Evolutionary conservation across 2,329 filamentous ascomycete genomes (phyloP), one percentile per base, ranked within the genome.

Genomic region (Fusarium sacchari): DNA sequence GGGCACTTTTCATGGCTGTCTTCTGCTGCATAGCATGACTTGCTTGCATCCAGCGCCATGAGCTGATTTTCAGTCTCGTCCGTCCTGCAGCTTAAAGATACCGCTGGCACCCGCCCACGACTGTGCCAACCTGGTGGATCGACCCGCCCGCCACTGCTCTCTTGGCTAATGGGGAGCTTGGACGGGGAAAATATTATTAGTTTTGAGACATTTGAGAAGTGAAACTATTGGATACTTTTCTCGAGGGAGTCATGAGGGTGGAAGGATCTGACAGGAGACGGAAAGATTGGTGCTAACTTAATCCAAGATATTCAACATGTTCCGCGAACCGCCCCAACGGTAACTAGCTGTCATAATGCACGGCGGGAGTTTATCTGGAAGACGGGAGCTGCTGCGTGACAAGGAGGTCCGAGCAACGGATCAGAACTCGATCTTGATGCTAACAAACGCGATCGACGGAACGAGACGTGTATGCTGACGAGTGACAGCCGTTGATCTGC

Each of bases 1-100:
- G 34, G 58, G 36, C 26, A 36, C 42, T 58, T 39, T 58, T 50
- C 53, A 61, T 39, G 40, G 32, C 39, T 12, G 37, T 60, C 55
- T 37, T 69, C 55, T 74, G 44, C 65, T 73, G 73, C 69, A 78
- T 70, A 69, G 62, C 69, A 78, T 76, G 71, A 74, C 75, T 72
- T 77, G 56, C 64, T 73, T 78, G 72, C 68, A 66, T 55, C 64
- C 66, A 73, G 56, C 72, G 69, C 74, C 67, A 78, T 78, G 74
- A 64, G 67, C 71, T 76, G 73, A 78, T 75, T 72, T 46, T 61
- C 56, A 74, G 70, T 71, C 74, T 76, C 63, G 49, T 62, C 61
- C 46, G 50, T 68, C 59, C 64, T 72, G 63, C 66, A 74, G 32
- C 34, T 39, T 39, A 53, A 39, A 60, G 64, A 67, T 77, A 76